phyloP scores from a whole-genome alignment of 306 rosid genomes.

The Quercus variabilis region DNA sequence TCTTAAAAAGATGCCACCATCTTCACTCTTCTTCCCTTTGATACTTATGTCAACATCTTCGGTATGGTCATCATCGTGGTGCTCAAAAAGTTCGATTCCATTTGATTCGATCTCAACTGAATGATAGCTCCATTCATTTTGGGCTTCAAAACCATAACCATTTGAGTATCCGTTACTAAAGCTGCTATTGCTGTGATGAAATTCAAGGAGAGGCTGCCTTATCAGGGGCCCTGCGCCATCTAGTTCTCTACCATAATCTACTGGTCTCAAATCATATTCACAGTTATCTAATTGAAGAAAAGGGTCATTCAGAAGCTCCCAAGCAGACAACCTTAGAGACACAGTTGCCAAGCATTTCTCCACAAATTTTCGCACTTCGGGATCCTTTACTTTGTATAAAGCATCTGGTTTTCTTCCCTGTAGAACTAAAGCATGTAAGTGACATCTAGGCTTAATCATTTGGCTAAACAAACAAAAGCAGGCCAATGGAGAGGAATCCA shows the following conservation, averaged over 20 bases:
- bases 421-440: constrained; percentile 21
- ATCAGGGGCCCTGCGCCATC: constrained; percentile 40
- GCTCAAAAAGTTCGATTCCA: constrained; percentile 77
- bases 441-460: constrained; percentile 17
- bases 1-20: constrained; percentile 65
- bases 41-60: constrained; percentile 74
- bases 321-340: constrained; percentile 72
- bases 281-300: constrained; percentile 65
- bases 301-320: constrained; percentile 81
- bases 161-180: constrained; percentile 45
- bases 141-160: constrained; percentile 42
- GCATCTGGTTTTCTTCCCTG: constrained; percentile 93
- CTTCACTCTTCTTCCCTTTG: constrained; percentile 70
- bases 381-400: constrained; percentile 82
- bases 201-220: constrained; percentile 46
- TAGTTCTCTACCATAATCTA: constrained; percentile 27
- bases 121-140: constrained; percentile 53
- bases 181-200: constrained; percentile 36
- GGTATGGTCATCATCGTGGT: constrained; percentile 57
- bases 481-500: constrained; percentile 5
- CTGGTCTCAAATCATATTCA: constrained; percentile 48
- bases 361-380: constrained; percentile 67
- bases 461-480: constrained; percentile 1
- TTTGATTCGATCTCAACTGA: constrained; percentile 47
- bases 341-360: constrained; percentile 92